Percentiles rank a stretch among this genome's conserved stretches.
These are phyloP conservation scores for Escovopsis sp. DNA, from an alignment of 2,329 filamentous ascomycete species.

Conservation along the genomic window DNA sequence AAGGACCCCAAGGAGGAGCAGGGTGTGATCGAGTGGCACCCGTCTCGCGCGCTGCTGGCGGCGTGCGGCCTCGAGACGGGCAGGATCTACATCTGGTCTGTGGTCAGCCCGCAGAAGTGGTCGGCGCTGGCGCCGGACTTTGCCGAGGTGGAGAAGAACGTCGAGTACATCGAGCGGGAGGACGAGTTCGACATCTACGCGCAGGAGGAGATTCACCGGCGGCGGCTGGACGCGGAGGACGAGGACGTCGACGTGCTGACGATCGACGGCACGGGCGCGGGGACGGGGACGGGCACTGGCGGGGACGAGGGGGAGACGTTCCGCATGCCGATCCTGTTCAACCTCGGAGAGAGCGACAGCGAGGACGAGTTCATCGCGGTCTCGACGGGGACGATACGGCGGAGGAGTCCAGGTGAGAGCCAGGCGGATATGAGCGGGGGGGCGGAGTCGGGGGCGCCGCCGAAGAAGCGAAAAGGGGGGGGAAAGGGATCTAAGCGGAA, in stretches of 20 bases:
- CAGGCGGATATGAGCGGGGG: conserved; percentile 35
- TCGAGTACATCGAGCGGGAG: conserved; percentile 88
- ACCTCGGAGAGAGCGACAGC: conserved; percentile 85
- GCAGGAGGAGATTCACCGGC: conserved; percentile 84
- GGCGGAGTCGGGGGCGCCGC: conserved; percentile 31
- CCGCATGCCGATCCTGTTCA: conserved; percentile 82
- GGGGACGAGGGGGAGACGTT: conserved; percentile 53
- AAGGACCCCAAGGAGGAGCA: conserved; percentile 95
- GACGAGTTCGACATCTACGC: conserved; percentile 98
- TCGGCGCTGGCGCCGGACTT: conserved; percentile 94
- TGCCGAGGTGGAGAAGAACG: conserved; percentile 93
- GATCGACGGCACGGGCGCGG: conserved; percentile 31
- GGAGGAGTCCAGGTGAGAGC: conserved; percentile 66
- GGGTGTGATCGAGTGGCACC: conserved; percentile 95
- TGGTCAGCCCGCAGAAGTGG: conserved; percentile 91
- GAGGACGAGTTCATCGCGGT: conserved; percentile 71
- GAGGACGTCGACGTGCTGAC: conserved; percentile 86
- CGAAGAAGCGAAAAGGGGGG: conserved; percentile 24
- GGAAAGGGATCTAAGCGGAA: conserved; percentile 25
- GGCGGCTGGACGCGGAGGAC: conserved; percentile 79
- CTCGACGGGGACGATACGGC: conserved; percentile 67
- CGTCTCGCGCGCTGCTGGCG: conserved; percentile 69
- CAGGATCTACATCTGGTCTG: conserved; percentile 90
- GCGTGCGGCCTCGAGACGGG: conserved; percentile 89
- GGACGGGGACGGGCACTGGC: conserved; percentile 26